These are phyloP conservation scores for Fusarium denticulatum DNA, from an alignment of 2,329 filamentous ascomycete species.

Conservation along the genomic window DNA sequence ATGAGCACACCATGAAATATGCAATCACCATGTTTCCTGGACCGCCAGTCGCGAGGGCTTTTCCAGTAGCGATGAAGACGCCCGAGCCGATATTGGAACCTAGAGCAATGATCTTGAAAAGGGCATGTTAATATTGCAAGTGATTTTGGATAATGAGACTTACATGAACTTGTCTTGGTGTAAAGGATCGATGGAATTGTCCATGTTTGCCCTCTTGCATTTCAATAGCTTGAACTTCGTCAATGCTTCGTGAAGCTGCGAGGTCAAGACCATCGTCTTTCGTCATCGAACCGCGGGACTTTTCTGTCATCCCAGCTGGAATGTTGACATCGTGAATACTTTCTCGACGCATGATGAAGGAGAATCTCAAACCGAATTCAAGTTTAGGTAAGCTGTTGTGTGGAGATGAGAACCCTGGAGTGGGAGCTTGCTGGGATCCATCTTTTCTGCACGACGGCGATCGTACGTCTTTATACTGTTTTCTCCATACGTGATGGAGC, in stretches of 20 bases:
- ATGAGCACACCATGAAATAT: conserved; percentile 25
- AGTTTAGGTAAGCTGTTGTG: neutral
- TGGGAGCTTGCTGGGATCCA: neutral
- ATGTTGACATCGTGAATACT: conserved; percentile 12
- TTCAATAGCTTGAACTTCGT: conserved; percentile 11
- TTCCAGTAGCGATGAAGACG: conserved; percentile 32
- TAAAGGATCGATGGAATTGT: conserved; percentile 35
- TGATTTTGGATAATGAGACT: neutral
- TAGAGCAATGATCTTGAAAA: conserved; percentile 27
- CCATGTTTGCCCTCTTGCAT: conserved; percentile 23
- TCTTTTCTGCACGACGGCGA: neutral
- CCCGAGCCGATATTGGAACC: conserved; percentile 34
- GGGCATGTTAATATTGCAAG: neutral
- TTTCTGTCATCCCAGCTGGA: conserved; percentile 10
- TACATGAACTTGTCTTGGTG: conserved; percentile 34
- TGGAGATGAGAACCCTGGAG: neutral
- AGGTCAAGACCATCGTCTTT: conserved; percentile 17
- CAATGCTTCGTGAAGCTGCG: conserved; percentile 3
- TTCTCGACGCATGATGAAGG: conserved; percentile 13
- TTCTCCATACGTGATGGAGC: neutral
- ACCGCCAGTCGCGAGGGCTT: conserved; percentile 28
- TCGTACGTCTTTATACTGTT: conserved; percentile 7
- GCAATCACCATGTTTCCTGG: conserved; percentile 36
- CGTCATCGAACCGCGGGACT: conserved; percentile 6
- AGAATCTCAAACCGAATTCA: neutral